These are phyloP conservation scores for Pseudogymnoascus pannorum DNA, from an alignment of 2,329 filamentous ascomycete genomes.

Conservation along the genomic window DNA sequence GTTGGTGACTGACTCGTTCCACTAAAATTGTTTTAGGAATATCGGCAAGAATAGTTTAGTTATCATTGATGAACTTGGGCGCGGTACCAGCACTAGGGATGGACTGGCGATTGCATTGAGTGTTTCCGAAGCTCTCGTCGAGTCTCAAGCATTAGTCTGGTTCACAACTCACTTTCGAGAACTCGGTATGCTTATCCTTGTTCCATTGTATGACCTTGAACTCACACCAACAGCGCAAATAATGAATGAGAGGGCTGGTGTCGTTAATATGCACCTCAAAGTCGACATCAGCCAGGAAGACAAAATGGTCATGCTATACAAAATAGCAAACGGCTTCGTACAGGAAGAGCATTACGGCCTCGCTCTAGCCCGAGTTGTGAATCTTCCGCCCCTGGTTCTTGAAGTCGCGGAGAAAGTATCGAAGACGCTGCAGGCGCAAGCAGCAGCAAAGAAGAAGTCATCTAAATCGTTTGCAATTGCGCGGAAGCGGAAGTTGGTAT, in stretches of 20 bases:
- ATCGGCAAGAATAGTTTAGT: slow-evolving; percentile 69
- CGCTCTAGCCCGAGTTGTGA: slow-evolving; percentile 67
- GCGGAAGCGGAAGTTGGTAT: slow-evolving; percentile 63
- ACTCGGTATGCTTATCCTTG: slow-evolving; percentile 40
- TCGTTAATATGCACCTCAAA: slow-evolving; percentile 74
- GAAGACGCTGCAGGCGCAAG: slow-evolving; percentile 49
- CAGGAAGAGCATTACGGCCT: slow-evolving; percentile 74
- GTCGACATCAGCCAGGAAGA: slow-evolving; percentile 54
- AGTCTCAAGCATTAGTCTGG: slow-evolving; percentile 74
- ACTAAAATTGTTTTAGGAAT: slow-evolving; percentile 42
- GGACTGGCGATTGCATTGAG: slow-evolving; percentile 84
- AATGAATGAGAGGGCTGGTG: slow-evolving; percentile 65
- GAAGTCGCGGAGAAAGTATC: slow-evolving; percentile 62
- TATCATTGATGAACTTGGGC: slow-evolving; percentile 86
- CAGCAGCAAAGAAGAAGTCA: slow-evolving; percentile 49
- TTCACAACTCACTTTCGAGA: slow-evolving; percentile 93
- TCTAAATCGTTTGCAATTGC: slow-evolving; percentile 52
- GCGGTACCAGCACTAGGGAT: slow-evolving; percentile 83
- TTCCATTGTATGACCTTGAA: background rate
- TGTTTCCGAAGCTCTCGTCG: slow-evolving; percentile 79
- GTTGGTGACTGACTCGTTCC: too few relatives aligned
- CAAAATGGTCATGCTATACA: slow-evolving; percentile 83
- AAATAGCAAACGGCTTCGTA: slow-evolving; percentile 63
- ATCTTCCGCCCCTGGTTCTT: slow-evolving; percentile 62
- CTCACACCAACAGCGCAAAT: slow-evolving; percentile 48